Conservation (phyloP, 257 asterid species). For the Jacaranda copaia region DNA sequence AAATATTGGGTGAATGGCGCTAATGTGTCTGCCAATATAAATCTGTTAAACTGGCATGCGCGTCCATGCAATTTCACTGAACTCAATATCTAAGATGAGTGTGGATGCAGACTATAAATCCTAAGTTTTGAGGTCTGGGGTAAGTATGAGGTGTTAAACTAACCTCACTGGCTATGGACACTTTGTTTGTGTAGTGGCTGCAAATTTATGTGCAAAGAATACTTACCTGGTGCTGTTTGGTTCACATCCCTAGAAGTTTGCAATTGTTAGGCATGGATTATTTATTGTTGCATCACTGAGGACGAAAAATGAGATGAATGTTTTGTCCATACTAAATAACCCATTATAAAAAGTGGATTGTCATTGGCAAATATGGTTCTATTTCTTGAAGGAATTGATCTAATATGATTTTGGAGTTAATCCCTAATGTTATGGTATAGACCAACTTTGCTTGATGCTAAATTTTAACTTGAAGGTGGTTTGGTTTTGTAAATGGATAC, state of each 20-base stretch:
- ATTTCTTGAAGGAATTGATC: constrained; percentile 5
- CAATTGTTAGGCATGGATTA: no score
- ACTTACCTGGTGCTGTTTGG: no score
- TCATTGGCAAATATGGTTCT: neutral
- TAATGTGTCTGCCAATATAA: neutral
- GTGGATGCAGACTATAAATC: neutral
- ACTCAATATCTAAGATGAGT: neutral
- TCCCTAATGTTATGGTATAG: neutral
- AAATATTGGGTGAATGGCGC: neutral
- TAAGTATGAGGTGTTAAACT: neutral
- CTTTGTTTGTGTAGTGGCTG: no score
- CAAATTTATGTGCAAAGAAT: no score
- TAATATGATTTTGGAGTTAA: neutral
- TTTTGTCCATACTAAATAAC: neutral
- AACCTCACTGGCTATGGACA: neutral
- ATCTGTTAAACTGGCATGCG: neutral
- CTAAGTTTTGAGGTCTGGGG: neutral
- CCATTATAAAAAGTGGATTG: neutral
- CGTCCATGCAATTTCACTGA: neutral
- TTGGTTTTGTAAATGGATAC: neutral
- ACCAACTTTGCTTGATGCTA: constrained; percentile 9
- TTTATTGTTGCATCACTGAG: neutral
- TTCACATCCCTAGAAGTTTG: no score
- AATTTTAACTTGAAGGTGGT: constrained; percentile 7
- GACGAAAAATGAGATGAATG: neutral